Percentiles rank a stretch among this genome's conserved stretches.
These are phyloP conservation scores for Saccharomycopsis babjevae DNA, from an alignment of 805 yeast genomes.

Conservation along the genomic window DNA sequence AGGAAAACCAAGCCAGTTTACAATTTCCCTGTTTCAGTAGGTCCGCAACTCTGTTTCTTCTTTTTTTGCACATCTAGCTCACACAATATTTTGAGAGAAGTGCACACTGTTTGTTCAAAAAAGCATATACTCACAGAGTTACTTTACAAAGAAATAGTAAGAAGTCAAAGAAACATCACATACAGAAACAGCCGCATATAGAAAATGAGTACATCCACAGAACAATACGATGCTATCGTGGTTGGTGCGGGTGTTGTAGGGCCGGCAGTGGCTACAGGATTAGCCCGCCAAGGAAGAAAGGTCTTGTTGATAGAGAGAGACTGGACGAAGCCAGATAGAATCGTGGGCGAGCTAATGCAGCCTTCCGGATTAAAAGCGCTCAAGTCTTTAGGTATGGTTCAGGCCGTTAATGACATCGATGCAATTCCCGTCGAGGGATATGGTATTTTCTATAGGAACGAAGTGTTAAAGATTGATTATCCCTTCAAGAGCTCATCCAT, in stretches of 20 bases:
- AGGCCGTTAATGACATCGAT: slow-evolving; percentile 62
- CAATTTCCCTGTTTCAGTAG: too few relatives aligned
- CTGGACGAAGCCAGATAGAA: slow-evolving; percentile 87
- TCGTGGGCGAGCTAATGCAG: slow-evolving; percentile 94
- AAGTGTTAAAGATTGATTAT: slow-evolving; percentile 53
- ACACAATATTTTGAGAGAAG: too few relatives aligned
- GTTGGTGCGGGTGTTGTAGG: slow-evolving; percentile 99
- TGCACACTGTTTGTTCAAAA: too few relatives aligned
- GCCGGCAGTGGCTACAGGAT: slow-evolving; percentile 80
- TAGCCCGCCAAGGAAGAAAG: slow-evolving; percentile 82
- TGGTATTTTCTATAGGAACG: slow-evolving; percentile 57
- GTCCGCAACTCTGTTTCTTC: too few relatives aligned
- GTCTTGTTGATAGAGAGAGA: slow-evolving; percentile 76
- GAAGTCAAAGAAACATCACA: too few relatives aligned
- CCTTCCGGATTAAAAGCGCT: slow-evolving; percentile 92
- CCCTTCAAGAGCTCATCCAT: slow-evolving; percentile 42
- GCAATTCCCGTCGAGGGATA: slow-evolving; percentile 77
- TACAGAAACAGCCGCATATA: not conserved
- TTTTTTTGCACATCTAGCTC: too few relatives aligned
- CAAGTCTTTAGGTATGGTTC: slow-evolving; percentile 70
- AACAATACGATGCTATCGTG: slow-evolving; percentile 65
- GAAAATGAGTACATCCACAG: not conserved
- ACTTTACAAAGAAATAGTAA: too few relatives aligned
- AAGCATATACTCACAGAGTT: too few relatives aligned
- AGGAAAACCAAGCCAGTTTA: too few relatives aligned